Evolutionary conservation across 2,329 filamentous ascomycete species (phyloP), one percentile per base, ranked within the genome.

Genomic region (Alternaria dauci): DNA sequence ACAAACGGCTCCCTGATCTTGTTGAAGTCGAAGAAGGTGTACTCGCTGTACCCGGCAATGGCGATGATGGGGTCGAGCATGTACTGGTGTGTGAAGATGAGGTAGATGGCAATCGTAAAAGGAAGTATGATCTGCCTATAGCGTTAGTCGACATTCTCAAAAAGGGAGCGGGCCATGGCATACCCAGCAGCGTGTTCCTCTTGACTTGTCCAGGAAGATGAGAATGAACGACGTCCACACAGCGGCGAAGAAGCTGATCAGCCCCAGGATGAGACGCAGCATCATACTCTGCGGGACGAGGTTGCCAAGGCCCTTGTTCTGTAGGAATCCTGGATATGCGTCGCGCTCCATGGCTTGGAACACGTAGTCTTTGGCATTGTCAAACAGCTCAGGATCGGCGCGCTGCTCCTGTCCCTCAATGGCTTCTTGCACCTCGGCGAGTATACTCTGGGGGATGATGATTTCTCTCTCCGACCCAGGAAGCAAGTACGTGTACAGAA

Each of bases 331-430:
- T 0, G 96, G 95, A 77, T 97, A 99, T n/a, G 96, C 95, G 81
- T 99, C 95, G 57, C 96, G 88, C 81, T 99, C 96, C 95, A 99
- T 99, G 34, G 96, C 96, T 81, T 99, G 96, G 79, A 98, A 99
- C 64, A 98, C 95, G 77, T 98, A 99, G 81, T 99, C 95, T 83
- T 99, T 99, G 55, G 95, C 95, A 20, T 92, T 89, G 76, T 98
- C 95, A 72, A 99, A 99, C 12, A 99, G 91, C 78, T 99, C 95
- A 0, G 95, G 95, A 76, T 99, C 95, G 72, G 98, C 95, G 70
- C 95, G 89, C 46, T 93, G 92, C 66, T 93, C 89, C 1, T 72
- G 70, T 69, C 94, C 91, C 80, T 99, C 95, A 65, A 99, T 96
- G 14, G 92, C 88, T 20, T 89, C 86, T 39, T 93, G 96, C 61